Conservation (phyloP, 306 rosid species). For the Fragaria nilgerrensis region DNA sequence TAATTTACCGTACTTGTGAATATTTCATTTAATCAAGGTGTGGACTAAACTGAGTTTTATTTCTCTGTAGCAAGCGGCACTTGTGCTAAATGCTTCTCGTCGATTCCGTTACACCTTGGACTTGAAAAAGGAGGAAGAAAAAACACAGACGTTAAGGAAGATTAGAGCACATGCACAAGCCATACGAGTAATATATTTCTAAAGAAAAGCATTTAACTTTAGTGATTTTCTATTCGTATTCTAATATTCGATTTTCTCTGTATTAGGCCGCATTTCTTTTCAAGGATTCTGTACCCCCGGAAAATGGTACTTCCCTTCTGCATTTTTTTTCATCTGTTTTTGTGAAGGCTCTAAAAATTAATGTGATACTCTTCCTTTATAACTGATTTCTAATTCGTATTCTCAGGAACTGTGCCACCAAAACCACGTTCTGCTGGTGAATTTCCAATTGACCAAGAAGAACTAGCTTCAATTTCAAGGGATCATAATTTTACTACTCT, state of each 20-base stretch:
- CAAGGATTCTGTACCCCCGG: constrained; percentile 38
- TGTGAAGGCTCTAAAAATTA: background rate
- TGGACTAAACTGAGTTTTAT: constrained; percentile 18
- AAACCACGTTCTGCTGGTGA: constrained; percentile 43
- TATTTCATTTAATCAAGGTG: background rate
- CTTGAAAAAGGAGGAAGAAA: constrained; percentile 92
- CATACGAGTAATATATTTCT: constrained; percentile 58
- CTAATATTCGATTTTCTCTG: constrained; percentile 27
- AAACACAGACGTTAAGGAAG: constrained; percentile 57
- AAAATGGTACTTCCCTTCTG: constrained; percentile 48
- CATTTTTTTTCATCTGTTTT: background rate
- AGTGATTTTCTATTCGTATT: constrained; percentile 10
- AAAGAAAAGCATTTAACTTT: constrained; percentile 22
- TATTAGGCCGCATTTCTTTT: constrained; percentile 84
- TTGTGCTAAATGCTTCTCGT: constrained; percentile 98
- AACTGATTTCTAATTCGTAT: constrained; percentile 15
- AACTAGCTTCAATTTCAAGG: constrained; percentile 68
- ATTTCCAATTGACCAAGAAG: constrained; percentile 70
- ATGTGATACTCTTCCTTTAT: background rate
- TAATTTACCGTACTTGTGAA: background rate
- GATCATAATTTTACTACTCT: constrained; percentile 58
- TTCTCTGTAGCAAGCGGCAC: constrained; percentile 84
- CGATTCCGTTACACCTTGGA: constrained; percentile 98
- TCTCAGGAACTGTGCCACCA: constrained; percentile 34
- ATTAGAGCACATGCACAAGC: constrained; percentile 85